Percentiles rank a stretch among this genome's conserved stretches.
Evolutionary conservation across 1,284 basidiomycete genomes (phyloP).

Genomic region (Microbotryomycetes sp.): DNA sequence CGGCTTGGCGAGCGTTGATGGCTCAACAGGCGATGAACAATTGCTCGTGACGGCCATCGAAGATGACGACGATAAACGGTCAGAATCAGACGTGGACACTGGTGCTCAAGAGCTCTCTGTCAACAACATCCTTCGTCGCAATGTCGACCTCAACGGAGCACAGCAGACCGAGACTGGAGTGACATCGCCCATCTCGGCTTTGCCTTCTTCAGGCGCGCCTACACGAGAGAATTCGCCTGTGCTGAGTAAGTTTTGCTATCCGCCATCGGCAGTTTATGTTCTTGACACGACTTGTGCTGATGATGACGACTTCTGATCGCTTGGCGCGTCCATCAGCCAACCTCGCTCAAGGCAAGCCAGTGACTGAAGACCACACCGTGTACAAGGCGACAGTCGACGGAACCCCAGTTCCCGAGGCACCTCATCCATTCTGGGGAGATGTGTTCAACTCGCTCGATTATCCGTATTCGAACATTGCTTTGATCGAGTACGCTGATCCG

Average conservation of each 20-base stretch:
- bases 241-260: not conserved
- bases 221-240: not conserved
- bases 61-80: not conserved
- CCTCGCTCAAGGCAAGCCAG: no score
- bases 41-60: not conserved
- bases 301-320: no score
- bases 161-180: not conserved
- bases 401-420: not conserved
- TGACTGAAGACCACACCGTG: no score
- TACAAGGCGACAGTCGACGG: not conserved
- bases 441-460: not conserved
- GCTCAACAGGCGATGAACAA: no score
- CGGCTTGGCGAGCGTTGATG: no score
- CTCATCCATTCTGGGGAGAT: not conserved
- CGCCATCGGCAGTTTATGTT: no score
- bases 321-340: no score
- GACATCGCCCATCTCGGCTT: not conserved
- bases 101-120: not conserved
- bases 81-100: not conserved
- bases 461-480: not conserved
- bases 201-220: not conserved
- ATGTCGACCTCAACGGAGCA: not conserved
- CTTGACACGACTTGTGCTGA: no score
- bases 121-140: not conserved
- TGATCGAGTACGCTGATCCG: conserved; percentile 13